Evolutionary conservation across 331 rosid species (phyloP).

Genomic region (Pyrus hybrid): DNA sequence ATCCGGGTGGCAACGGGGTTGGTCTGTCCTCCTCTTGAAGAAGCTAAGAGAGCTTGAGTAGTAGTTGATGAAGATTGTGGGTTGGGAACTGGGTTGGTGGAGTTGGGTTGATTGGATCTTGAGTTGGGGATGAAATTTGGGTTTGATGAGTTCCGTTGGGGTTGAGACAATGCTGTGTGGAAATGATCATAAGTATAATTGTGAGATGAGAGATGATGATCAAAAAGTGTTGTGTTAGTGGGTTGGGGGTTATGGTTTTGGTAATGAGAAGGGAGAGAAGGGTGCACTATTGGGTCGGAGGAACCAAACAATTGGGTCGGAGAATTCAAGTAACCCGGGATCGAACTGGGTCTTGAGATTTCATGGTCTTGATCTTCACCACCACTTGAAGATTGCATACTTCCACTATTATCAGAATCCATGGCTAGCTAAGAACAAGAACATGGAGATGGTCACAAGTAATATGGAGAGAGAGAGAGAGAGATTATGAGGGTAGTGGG

Average conservation of each 20-base stretch:
- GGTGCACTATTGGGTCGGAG: constrained; percentile 1
- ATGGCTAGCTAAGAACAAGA: constrained; percentile 25
- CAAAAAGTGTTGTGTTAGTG: constrained; percentile 22
- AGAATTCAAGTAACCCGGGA: constrained; percentile 35
- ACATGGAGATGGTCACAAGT: neutral
- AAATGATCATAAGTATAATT: constrained; percentile 7
- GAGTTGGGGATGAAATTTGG: constrained; percentile 12
- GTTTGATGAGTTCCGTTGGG: constrained; percentile 23
- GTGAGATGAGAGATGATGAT: constrained; percentile 29
- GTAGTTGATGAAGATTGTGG: constrained; percentile 12
- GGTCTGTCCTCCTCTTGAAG: neutral
- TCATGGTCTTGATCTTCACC: constrained; percentile 51
- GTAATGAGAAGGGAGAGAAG: constrained; percentile 16
- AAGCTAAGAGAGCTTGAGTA: neutral
- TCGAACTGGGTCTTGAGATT: constrained; percentile 36
- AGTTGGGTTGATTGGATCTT: constrained; percentile 33
- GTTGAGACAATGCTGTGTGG: constrained; percentile 25
- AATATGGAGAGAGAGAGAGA: neutral
- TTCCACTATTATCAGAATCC: constrained; percentile 88
- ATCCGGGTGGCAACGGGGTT: constrained; percentile 10
- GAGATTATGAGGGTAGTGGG: neutral
- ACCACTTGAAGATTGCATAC: constrained; percentile 78
- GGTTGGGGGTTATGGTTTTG: constrained; percentile 22
- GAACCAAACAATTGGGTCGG: constrained; percentile 3
- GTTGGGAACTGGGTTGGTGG: constrained; percentile 20